These are phyloP conservation scores for Nicotiana obtusifolia DNA, from an alignment of 257 asterid species.

Conservation along the genomic window DNA sequence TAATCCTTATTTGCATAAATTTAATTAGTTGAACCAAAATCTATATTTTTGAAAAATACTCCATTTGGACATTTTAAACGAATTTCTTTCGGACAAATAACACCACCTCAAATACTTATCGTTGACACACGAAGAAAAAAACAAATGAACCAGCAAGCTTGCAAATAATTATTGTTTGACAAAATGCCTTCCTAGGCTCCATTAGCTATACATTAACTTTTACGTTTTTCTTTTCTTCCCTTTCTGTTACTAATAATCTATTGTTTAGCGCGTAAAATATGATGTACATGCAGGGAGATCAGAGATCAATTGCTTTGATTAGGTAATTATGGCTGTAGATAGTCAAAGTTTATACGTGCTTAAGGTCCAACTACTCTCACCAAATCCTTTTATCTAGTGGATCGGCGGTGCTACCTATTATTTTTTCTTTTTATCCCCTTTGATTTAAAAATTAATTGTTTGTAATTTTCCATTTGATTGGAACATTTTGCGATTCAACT, in stretches of 20 bases:
- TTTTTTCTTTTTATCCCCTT: not conserved
- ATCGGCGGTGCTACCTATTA: not conserved
- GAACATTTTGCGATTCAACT: not conserved
- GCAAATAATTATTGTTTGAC: not conserved
- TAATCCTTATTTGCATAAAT: too few relatives aligned
- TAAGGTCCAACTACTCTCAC: not conserved
- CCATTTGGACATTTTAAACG: too few relatives aligned
- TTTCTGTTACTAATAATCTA: not conserved
- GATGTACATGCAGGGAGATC: not conserved
- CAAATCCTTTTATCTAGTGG: not conserved
- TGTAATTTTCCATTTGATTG: not conserved
- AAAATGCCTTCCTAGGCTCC: not conserved
- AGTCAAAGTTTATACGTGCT: not conserved
- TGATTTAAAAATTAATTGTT: not conserved
- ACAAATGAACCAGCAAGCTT: not conserved
- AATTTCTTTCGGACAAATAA: too few relatives aligned
- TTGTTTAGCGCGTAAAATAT: not conserved
- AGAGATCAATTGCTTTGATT: not conserved
- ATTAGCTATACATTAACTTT: too few relatives aligned
- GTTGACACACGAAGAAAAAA: not conserved
- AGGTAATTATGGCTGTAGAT: not conserved
- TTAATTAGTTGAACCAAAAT: too few relatives aligned
- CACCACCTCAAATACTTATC: too few relatives aligned
- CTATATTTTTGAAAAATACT: too few relatives aligned
- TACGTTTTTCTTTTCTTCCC: not conserved